These are phyloP conservation scores for Penicillium herquei DNA, from an alignment of 495 filamentous ascomycete genomes.

Conservation along the genomic window DNA sequence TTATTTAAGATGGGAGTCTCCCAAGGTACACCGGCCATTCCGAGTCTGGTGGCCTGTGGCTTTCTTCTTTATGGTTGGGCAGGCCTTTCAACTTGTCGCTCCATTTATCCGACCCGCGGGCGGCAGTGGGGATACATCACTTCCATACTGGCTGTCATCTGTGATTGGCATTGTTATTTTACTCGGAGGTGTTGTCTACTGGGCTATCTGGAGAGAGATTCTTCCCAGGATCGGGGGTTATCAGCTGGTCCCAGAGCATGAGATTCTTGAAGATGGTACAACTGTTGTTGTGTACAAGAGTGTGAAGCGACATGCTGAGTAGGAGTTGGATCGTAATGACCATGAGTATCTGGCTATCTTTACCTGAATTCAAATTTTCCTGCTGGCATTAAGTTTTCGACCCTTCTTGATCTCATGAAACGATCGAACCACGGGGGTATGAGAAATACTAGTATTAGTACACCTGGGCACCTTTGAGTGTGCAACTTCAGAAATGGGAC, in stretches of 20 bases:
- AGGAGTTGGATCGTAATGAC: too few species aligned
- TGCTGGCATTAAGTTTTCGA: too few species aligned
- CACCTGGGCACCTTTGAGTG: too few species aligned
- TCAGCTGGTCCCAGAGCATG: conserved; percentile 13
- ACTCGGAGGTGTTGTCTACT: conserved; percentile 29
- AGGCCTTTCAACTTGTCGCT: conserved; percentile 36
- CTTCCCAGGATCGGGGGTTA: conserved; percentile 12
- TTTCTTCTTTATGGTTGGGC: conserved; percentile 34
- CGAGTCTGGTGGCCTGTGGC: conserved; percentile 53
- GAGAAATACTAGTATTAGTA: too few species aligned
- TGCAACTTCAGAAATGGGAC: too few species aligned
- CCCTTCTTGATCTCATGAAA: too few species aligned
- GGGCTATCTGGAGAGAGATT: conserved; percentile 20
- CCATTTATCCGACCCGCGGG: conserved; percentile 37
- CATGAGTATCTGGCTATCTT: too few species aligned
- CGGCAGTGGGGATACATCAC: conserved; percentile 34
- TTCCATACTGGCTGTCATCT: conserved; percentile 40
- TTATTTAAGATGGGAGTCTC: conserved; percentile 55
- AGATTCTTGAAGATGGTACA: conserved; percentile 17
- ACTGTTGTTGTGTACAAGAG: conserved; percentile 19
- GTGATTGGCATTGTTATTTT: conserved; percentile 36
- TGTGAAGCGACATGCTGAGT: neutral
- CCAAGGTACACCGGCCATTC: conserved; percentile 59
- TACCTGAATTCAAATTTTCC: too few species aligned
- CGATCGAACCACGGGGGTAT: too few species aligned